Percentiles rank a stretch among this genome's conserved stretches.
phyloP scores from a whole-genome alignment of 495 filamentous ascomycete genomes.

The Thermothielavioides terrestris region DNA sequence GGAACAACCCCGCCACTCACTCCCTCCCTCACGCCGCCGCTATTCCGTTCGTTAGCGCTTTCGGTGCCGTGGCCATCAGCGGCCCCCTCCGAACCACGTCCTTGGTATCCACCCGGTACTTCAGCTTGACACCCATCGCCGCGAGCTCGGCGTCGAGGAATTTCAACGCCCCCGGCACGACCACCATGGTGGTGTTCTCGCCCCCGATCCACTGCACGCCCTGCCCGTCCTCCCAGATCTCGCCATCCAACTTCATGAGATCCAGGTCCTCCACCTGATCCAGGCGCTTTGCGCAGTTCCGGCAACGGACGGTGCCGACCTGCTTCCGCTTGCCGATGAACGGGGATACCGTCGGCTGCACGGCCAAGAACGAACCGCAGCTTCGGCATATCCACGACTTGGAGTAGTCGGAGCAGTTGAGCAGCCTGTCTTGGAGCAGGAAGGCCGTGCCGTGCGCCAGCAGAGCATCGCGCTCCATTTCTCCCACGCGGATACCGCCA shows the following conservation, averaged over 20 bases:
- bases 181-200: constrained; percentile 80
- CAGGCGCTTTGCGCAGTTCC: constrained; percentile 65
- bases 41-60: constrained; percentile 9
- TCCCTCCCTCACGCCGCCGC: constrained; percentile 10
- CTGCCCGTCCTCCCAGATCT: constrained; percentile 86
- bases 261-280: constrained; percentile 46
- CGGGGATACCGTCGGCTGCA: constrained; percentile 65
- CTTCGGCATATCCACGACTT: constrained; percentile 77
- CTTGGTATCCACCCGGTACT: constrained; percentile 64
- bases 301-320: constrained; percentile 61
- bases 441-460: constrained; percentile 93
- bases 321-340: constrained; percentile 51
- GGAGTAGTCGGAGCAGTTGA: constrained; percentile 92
- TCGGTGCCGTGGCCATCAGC: constrained; percentile 16
- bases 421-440: constrained; percentile 84
- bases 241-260: constrained; percentile 52
- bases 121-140: constrained; percentile 47
- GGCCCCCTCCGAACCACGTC: constrained; percentile 38
- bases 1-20: background rate
- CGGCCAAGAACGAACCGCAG: constrained; percentile 83
- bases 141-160: constrained; percentile 92
- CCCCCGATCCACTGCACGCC: constrained; percentile 77
- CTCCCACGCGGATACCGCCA: constrained; percentile 95
- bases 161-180: constrained; percentile 82
- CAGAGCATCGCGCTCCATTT: constrained; percentile 96